Conservation (phyloP, 2,329 filamentous ascomycete genomes). For the Sclerotinia borealis region DNA sequence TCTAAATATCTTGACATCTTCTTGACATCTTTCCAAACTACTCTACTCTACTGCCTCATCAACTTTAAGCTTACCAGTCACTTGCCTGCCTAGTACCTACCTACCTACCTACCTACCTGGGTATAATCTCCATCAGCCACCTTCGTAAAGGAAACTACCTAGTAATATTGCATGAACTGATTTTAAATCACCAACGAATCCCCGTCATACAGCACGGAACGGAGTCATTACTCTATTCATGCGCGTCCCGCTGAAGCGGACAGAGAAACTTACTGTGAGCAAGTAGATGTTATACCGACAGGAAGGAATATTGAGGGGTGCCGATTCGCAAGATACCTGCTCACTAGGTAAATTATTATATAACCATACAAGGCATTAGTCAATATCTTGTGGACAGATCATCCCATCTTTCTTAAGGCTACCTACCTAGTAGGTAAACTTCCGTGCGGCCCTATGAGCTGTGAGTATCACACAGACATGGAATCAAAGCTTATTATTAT, state of each 20-base stretch:
- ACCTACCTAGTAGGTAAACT: too few relatives aligned
- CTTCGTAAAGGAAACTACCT: neutral
- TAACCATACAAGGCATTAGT: neutral
- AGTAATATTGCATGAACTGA: constrained; percentile 7
- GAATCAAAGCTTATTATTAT: constrained; percentile 7
- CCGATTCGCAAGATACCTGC: neutral
- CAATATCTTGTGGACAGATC: constrained; percentile 10
- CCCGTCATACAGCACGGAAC: neutral
- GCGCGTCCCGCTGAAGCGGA: neutral
- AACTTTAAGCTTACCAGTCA: too few relatives aligned
- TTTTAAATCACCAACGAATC: neutral
- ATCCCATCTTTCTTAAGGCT: constrained; percentile 4
- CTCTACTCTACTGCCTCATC: neutral
- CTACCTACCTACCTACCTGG: neutral
- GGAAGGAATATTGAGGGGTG: neutral
- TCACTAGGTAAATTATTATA: too few relatives aligned
- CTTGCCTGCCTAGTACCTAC: neutral
- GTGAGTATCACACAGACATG: neutral
- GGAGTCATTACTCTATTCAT: neutral
- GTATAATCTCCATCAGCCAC: neutral
- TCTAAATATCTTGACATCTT: neutral
- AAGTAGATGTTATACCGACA: constrained; percentile 4
- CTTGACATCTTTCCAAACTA: neutral
- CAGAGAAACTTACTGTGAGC: neutral
- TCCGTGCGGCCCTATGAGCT: constrained; percentile 1